These are phyloP conservation scores for Apiotrichum brassicae DNA, from an alignment of 1,284 basidiomycete genomes.

Conservation along the genomic window DNA sequence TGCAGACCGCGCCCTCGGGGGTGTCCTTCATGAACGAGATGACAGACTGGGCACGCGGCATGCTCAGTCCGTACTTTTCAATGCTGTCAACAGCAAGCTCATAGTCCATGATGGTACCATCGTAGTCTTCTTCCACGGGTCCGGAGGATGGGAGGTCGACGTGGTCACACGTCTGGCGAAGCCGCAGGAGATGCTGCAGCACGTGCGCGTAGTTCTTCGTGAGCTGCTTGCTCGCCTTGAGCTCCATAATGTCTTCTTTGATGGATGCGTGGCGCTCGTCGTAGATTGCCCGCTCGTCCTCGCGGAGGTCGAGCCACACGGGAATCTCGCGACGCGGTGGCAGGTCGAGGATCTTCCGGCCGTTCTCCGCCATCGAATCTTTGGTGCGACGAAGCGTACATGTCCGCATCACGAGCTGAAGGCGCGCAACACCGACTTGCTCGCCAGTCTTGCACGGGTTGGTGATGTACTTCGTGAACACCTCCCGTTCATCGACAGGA, in stretches of 20 bases:
- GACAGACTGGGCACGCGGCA: slow-evolving; percentile 66
- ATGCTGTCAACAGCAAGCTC: slow-evolving; percentile 72
- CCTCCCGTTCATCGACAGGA: slow-evolving; percentile 85
- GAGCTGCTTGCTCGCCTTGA: slow-evolving; percentile 79
- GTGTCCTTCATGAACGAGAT: slow-evolving; percentile 76
- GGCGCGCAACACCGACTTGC: slow-evolving; percentile 80
- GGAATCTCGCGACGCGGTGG: slow-evolving; percentile 83
- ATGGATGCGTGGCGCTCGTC: slow-evolving; percentile 60
- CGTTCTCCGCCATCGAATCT: slow-evolving; percentile 73
- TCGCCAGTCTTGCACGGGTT: slow-evolving; percentile 87
- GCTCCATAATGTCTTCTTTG: slow-evolving; percentile 52
- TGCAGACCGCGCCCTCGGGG: slow-evolving; percentile 71
- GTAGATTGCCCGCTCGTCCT: slow-evolving; percentile 79
- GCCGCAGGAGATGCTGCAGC: slow-evolving; percentile 85
- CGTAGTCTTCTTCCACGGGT: slow-evolving; percentile 44
- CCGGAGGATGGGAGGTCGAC: slow-evolving; percentile 71
- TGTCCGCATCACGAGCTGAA: slow-evolving; percentile 95
- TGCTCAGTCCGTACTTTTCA: slow-evolving; percentile 70
- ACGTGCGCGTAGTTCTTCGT: slow-evolving; percentile 94
- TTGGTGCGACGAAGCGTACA: slow-evolving; percentile 95
- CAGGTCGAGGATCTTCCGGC: slow-evolving; percentile 74
- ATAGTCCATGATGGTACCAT: slow-evolving; percentile 62
- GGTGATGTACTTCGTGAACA: slow-evolving; percentile 91
- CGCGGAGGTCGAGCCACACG: slow-evolving; percentile 74
- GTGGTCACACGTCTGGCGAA: slow-evolving; percentile 97